Evolutionary conservation across 2,329 filamentous ascomycete genomes (phyloP).

Genomic region (Colletotrichum orchidophilum): DNA sequence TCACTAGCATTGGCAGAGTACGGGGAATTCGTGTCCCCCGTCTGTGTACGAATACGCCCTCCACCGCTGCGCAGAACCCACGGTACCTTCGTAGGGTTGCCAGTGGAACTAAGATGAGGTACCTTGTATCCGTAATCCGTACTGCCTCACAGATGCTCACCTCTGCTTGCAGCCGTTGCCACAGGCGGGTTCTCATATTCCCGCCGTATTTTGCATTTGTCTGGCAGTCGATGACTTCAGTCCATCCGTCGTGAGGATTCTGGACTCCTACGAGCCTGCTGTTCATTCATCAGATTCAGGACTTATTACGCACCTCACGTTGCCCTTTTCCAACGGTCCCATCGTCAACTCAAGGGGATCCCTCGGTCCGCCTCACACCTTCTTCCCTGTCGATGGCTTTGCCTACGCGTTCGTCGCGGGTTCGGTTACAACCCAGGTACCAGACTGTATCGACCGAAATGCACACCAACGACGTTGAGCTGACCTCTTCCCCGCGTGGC

Average conservation of each 20-base stretch:
- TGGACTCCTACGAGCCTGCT: neutral
- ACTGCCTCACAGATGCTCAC: neutral
- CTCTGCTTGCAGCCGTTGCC: neutral
- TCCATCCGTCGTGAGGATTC: neutral
- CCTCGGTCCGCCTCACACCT: neutral
- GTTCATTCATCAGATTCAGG: neutral
- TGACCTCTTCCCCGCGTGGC: neutral
- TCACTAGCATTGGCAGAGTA: neutral
- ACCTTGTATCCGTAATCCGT: slow-evolving; percentile 2
- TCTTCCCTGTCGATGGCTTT: neutral
- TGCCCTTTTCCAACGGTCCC: slow-evolving; percentile 1
- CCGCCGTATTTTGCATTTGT: neutral
- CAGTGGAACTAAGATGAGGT: neutral
- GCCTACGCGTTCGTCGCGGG: neutral
- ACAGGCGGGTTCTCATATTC: neutral
- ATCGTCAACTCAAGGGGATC: slow-evolving; percentile 3
- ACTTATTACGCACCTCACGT: neutral
- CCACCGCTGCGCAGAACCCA: neutral
- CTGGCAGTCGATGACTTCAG: neutral
- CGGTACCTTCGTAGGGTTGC: neutral
- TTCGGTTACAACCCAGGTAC: neutral
- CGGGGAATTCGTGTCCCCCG: neutral
- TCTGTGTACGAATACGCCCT: slow-evolving; percentile 2
- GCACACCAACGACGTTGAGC: neutral
- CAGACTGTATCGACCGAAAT: neutral